Evolutionary conservation across 768 basidiomycete species (phyloP).

Genomic region (Pilatotrama ljubarskyi): DNA sequence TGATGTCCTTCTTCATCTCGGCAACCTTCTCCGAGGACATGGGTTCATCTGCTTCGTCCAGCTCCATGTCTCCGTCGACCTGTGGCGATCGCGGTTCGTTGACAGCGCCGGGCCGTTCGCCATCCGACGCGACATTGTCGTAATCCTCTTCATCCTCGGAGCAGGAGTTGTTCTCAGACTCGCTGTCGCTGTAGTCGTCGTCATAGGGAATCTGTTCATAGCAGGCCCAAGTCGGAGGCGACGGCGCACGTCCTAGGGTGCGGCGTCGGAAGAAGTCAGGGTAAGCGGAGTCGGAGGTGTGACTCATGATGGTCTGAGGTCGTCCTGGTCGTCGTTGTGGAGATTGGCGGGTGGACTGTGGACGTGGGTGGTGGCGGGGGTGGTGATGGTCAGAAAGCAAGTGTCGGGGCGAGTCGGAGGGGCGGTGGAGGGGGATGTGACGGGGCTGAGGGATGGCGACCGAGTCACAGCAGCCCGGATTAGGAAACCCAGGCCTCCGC

Average conservation of each 20-base stretch:
- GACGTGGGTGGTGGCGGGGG: constrained; percentile 7
- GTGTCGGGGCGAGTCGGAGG: constrained; percentile 23
- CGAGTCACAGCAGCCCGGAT: constrained; percentile 27
- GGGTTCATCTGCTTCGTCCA: constrained; percentile 40
- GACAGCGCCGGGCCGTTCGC: constrained; percentile 23
- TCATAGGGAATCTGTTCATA: constrained; percentile 85
- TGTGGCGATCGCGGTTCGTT: constrained; percentile 34
- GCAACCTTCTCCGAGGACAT: constrained; percentile 38
- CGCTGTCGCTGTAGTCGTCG: constrained; percentile 53
- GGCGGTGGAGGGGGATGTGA: constrained; percentile 18
- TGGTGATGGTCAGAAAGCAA: constrained; percentile 27
- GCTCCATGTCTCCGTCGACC: constrained; percentile 52
- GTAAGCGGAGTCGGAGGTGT: constrained; percentile 22
- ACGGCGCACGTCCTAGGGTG: constrained; percentile 76
- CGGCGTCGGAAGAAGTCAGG: constrained; percentile 62
- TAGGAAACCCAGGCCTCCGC: constrained; percentile 14
- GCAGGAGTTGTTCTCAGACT: constrained; percentile 64
- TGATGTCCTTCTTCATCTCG: constrained; percentile 59
- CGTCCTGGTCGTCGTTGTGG: constrained; percentile 4
- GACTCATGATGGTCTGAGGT: constrained; percentile 25
- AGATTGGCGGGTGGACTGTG: constrained; percentile 11
- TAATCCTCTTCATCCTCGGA: constrained; percentile 79
- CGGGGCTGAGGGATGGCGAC: constrained; percentile 27
- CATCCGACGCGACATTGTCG: constrained; percentile 28
- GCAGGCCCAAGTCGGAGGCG: constrained; percentile 86